A percentile compares a stretch with the other conserved stretches of the same genome.
phyloP scores from a whole-genome alignment of 208 protist genomes.

The Acanthamoeba quina region DNA sequence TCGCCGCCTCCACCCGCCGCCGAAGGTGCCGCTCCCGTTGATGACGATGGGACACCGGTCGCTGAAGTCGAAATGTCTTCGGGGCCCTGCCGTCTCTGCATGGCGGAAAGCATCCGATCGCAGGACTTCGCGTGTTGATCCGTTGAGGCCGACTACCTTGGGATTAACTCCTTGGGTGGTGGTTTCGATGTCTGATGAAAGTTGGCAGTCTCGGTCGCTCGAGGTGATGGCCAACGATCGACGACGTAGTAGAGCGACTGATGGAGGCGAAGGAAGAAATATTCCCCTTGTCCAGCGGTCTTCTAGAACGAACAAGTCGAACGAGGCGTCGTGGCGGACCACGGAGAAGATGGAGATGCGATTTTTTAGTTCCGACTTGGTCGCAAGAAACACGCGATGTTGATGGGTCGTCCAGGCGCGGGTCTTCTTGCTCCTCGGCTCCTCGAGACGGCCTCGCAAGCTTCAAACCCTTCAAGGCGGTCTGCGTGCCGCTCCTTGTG shows the following conservation, averaged over 20 bases:
- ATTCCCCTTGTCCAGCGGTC: conserved; percentile 43
- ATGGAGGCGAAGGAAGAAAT: conserved; percentile 65
- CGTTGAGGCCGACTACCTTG: not conserved
- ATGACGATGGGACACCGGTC: not conserved
- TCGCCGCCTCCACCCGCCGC: not conserved
- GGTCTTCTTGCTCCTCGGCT: not conserved
- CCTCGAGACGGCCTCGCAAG: not conserved
- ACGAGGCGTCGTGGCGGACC: not conserved
- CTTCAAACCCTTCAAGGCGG: conserved; percentile 35
- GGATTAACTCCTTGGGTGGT: not conserved
- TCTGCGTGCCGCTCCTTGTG: not conserved
- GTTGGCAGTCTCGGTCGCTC: not conserved
- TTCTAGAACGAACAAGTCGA: not conserved
- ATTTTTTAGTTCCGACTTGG: not conserved
- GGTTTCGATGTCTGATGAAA: not conserved
- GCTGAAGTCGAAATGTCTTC: not conserved
- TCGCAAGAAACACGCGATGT: not conserved
- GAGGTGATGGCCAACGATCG: not conserved
- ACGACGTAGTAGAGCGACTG: not conserved
- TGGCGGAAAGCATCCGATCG: conserved; percentile 33
- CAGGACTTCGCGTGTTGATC: not conserved
- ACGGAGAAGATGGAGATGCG: not conserved
- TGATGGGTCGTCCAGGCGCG: not conserved
- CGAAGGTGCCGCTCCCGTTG: not conserved
- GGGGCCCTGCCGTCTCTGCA: conserved; percentile 40